These are phyloP conservation scores for Scleroderma citrinum DNA, from an alignment of 768 basidiomycete species.

Conservation along the genomic window DNA sequence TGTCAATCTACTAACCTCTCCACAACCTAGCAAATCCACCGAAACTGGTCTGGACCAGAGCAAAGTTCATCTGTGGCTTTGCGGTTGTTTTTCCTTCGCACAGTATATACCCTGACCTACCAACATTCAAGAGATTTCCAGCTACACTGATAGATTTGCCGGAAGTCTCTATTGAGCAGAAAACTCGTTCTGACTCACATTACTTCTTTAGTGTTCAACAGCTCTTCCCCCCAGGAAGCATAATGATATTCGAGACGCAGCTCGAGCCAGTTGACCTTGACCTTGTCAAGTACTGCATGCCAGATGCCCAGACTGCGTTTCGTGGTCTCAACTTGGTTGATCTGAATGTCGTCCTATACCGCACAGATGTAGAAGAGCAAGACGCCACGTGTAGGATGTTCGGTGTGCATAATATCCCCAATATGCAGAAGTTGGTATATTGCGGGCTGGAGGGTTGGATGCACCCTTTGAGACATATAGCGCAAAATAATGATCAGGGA, in stretches of 20 bases:
- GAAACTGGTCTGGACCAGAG: constrained; percentile 73
- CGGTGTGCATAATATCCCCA: constrained; percentile 80
- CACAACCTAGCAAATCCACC: constrained; percentile 64
- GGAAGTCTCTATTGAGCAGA: constrained; percentile 51
- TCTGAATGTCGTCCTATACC: constrained; percentile 81
- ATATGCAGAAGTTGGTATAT: constrained; percentile 70
- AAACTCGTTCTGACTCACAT: constrained; percentile 64
- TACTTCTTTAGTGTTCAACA: constrained; percentile 82
- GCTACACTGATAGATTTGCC: constrained; percentile 61
- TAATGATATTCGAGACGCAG: constrained; percentile 89
- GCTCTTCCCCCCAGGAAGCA: constrained; percentile 90
- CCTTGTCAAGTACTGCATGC: constrained; percentile 69
- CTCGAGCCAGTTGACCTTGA: constrained; percentile 64
- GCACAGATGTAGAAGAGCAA: constrained; percentile 85
- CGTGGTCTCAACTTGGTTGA: constrained; percentile 73
- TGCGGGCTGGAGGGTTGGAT: constrained; percentile 99
- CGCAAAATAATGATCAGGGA: constrained; percentile 88
- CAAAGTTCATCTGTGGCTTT: constrained; percentile 77
- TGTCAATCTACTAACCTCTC: not conserved
- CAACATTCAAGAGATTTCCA: constrained; percentile 65
- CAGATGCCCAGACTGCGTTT: constrained; percentile 70
- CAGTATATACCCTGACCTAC: constrained; percentile 42
- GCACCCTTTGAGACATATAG: constrained; percentile 77
- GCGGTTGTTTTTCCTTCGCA: constrained; percentile 64
- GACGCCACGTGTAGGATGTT: constrained; percentile 80